These are phyloP conservation scores for Gentiana straminea DNA, from an alignment of 257 asterid genomes.

Conservation along the genomic window DNA sequence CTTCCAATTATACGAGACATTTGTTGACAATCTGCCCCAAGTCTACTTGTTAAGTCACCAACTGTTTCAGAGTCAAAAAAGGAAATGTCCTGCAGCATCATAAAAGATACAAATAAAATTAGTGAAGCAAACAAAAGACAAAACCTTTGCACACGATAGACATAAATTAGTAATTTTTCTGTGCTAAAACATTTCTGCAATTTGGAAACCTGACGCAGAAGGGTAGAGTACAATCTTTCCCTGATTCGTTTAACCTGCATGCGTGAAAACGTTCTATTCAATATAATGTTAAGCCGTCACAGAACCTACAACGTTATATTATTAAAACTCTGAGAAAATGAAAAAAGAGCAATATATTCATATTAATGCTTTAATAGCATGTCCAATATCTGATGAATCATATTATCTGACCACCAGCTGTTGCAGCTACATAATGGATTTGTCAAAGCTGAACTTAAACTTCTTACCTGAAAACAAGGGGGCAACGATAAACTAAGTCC, in stretches of 20 bases:
- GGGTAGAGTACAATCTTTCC: slow-evolving; percentile 73
- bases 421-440: too few species aligned
- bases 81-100: slow-evolving; percentile 68
- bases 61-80: slow-evolving; percentile 91
- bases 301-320: background rate
- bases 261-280: slow-evolving; percentile 4
- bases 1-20: slow-evolving; percentile 97
- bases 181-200: slow-evolving; percentile 5
- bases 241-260: slow-evolving; percentile 89
- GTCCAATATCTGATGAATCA: too few species aligned
- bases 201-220: slow-evolving; percentile 68
- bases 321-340: background rate
- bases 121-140: background rate
- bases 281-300: background rate
- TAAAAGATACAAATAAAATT: slow-evolving; percentile 6
- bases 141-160: slow-evolving; percentile 7
- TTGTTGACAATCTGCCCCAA: slow-evolving; percentile 99
- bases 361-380: background rate
- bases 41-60: slow-evolving; percentile 98
- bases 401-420: too few species aligned
- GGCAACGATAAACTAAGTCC: too few species aligned
- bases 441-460: too few species aligned
- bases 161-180: slow-evolving; percentile 5
- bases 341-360: background rate
- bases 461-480: too few species aligned